Conservation (phyloP, 257 asterid species). For the Rehmannia glutinosa region DNA sequence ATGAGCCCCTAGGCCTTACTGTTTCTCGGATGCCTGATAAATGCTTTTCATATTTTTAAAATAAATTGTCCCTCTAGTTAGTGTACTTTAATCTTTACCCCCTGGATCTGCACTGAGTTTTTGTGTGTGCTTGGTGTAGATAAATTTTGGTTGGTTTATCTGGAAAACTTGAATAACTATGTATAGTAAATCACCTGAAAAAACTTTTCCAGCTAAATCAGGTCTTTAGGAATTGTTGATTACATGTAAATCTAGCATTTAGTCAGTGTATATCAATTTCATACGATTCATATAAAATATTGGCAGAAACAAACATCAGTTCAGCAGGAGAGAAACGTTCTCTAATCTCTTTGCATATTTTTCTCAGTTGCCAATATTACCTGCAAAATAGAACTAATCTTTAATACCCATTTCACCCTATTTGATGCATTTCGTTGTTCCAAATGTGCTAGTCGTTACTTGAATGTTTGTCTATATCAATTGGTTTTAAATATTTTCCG, state of each 20-base stretch:
- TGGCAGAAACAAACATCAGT: background rate
- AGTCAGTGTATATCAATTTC: too few species aligned
- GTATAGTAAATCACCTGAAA: too few species aligned
- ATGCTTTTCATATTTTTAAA: background rate
- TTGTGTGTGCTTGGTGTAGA: background rate
- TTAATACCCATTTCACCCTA: background rate
- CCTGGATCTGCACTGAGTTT: background rate
- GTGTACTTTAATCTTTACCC: background rate
- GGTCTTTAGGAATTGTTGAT: background rate
- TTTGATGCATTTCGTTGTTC: background rate
- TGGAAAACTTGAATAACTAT: too few species aligned
- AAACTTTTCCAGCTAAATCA: background rate
- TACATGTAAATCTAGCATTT: background rate
- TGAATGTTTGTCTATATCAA: background rate
- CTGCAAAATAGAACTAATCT: constrained; percentile 7
- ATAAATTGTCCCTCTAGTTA: background rate
- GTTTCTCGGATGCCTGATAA: constrained; percentile 1
- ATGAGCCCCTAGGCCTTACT: constrained; percentile 15
- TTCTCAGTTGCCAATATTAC: background rate
- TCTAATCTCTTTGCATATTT: background rate
- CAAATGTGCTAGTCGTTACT: background rate
- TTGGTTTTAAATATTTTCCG: background rate
- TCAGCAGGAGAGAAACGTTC: background rate
- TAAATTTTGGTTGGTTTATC: background rate
- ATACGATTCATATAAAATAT: too few species aligned